Percentiles rank a stretch among this genome's conserved stretches.
Evolutionary conservation across 1,139 yeast species (phyloP).

Genomic region (Yamadazyma sp.): DNA sequence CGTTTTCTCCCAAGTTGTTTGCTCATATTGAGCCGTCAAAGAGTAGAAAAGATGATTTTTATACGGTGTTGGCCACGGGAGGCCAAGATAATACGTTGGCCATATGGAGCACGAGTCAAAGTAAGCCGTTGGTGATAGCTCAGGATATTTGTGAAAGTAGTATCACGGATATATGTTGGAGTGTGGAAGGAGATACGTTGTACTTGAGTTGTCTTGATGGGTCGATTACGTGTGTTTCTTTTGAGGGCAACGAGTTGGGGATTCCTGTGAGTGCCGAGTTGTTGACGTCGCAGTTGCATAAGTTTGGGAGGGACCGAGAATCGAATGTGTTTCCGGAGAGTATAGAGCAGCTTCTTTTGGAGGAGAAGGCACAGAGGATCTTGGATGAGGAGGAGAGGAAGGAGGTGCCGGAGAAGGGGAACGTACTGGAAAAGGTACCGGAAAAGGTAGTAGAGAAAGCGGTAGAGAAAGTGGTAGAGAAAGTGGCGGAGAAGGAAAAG

Average conservation of each 20-base stretch:
- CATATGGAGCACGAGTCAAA: constrained; percentile 63
- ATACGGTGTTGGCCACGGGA: constrained; percentile 70
- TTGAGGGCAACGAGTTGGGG: constrained; percentile 76
- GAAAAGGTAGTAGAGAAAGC: no score
- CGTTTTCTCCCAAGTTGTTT: constrained; percentile 77
- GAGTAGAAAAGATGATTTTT: constrained; percentile 23
- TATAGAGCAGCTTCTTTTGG: constrained; percentile 71
- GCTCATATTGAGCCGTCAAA: constrained; percentile 23
- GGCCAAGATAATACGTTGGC: constrained; percentile 77
- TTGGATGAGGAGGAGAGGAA: constrained; percentile 4
- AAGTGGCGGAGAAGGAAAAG: constrained; percentile 10
- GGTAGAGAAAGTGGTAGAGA: no score
- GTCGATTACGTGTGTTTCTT: constrained; percentile 65
- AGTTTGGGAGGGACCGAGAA: constrained; percentile 89
- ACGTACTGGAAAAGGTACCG: no score
- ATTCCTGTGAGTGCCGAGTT: constrained; percentile 62
- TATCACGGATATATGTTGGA: constrained; percentile 76
- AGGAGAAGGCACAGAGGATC: constrained; percentile 48
- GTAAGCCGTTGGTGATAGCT: constrained; percentile 65
- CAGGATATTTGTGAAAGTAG: constrained; percentile 61
- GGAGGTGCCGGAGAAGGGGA: no score
- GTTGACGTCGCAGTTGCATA: constrained; percentile 66
- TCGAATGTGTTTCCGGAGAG: constrained; percentile 85
- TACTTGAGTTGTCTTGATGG: constrained; percentile 87
- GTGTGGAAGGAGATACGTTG: constrained; percentile 70